Evolutionary conservation across 495 filamentous ascomycete genomes (phyloP), one percentile per base, ranked within the genome.

Genomic region (Tuber umbilicatum): DNA sequence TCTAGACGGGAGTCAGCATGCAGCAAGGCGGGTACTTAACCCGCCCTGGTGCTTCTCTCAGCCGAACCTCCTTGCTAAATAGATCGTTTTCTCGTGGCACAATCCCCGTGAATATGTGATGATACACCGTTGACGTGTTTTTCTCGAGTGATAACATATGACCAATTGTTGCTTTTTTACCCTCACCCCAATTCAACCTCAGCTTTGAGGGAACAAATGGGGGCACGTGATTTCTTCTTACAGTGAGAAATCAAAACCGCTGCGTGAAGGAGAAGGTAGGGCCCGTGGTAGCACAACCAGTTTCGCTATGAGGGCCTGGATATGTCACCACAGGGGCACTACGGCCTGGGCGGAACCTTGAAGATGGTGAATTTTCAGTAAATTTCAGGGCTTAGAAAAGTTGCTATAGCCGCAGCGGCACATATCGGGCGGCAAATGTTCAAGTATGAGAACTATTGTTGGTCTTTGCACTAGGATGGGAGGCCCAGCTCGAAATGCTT

Each of bases 81-180:
- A 17, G 14, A 31, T 14, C 55, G 19, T 64, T 35, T 27, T 14
- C 27, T 17, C 27, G 0, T 5, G 50, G n/a, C 50, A 55, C n/a
- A 27, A 55, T 12, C 23, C 50, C 1, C n/a, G 5, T 0, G 7
- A n/a, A n/a, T n/a, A n/a, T n/a, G n/a, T n/a, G 6, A 7, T n/a
- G 5, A 9, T 9, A 50, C 45, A n/a, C 41, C 3, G 2, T 9
- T 3, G 39, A 40, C 47, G 23, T 55, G 47, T 55, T 0, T 6
- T 7, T 27, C 23, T 31, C 55, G 55, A 64, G 55, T 64, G 55
- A 35, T 35, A 64, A 35, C 12, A 4, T 1, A 35, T 64, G 55
- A 35, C 27, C 14, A 0, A 0, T 1, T 1, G 0, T 0, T 6
- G 14, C 14, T 35, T 64, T 35, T 55, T 14, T 10, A 27, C 1